These are phyloP conservation scores for Daldinia loculata DNA, from an alignment of 495 filamentous ascomycete genomes.

Conservation along the genomic window DNA sequence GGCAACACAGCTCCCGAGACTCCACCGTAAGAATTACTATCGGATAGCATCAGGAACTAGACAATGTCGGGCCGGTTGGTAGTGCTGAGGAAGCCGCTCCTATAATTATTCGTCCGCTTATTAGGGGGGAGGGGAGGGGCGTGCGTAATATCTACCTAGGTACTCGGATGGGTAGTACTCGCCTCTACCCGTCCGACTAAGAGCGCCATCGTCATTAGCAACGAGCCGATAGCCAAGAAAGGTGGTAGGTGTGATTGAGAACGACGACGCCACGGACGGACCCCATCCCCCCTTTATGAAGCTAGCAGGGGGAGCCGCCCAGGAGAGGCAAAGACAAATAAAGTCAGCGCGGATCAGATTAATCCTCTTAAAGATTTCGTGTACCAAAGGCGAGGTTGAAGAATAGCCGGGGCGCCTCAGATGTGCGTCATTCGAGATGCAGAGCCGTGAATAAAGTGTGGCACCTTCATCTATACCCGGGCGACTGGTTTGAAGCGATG, in stretches of 20 bases:
- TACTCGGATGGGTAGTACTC: slow-evolving; percentile 32
- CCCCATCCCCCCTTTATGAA: slow-evolving; percentile 16
- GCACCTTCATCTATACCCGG: slow-evolving; percentile 40
- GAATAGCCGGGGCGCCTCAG: slow-evolving; percentile 31
- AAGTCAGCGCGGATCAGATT: slow-evolving; percentile 25
- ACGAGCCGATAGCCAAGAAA: slow-evolving; percentile 7
- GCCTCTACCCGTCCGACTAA: slow-evolving; percentile 35
- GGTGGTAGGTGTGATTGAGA: slow-evolving; percentile 24
- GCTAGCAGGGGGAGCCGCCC: not conserved
- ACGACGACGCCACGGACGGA: slow-evolving; percentile 10
- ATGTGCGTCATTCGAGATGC: slow-evolving; percentile 39
- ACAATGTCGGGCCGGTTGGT: slow-evolving; percentile 38
- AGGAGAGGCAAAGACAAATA: slow-evolving; percentile 14
- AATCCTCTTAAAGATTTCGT: slow-evolving; percentile 21
- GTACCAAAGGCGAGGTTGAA: slow-evolving; percentile 26
- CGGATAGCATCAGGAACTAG: slow-evolving; percentile 23
- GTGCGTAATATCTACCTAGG: slow-evolving; percentile 14
- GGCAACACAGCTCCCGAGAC: slow-evolving; percentile 20
- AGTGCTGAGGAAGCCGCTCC: slow-evolving; percentile 4
- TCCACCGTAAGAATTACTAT: slow-evolving; percentile 29
- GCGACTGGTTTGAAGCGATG: slow-evolving; percentile 38
- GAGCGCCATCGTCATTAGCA: slow-evolving; percentile 18
- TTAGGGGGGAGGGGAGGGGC: not conserved
- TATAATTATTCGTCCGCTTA: slow-evolving; percentile 29
- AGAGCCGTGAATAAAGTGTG: slow-evolving; percentile 29